phyloP scores from a whole-genome alignment of 1,139 yeast species.

The Yamadazyma aaseri region DNA sequence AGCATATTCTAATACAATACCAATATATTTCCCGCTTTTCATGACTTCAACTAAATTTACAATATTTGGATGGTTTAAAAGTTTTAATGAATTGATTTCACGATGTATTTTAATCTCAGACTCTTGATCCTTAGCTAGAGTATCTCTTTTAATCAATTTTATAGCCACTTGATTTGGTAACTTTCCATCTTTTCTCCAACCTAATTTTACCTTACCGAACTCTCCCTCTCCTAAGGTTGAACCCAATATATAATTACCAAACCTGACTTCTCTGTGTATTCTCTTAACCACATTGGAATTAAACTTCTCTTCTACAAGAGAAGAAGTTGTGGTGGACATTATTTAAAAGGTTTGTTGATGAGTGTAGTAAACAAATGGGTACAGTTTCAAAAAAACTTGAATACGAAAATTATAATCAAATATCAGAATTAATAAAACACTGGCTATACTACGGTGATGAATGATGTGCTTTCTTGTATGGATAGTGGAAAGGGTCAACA shows the following conservation, averaged over 20 bases:
- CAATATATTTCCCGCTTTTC: slow-evolving; percentile 92
- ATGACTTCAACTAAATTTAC: slow-evolving; percentile 89
- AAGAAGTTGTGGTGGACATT: slow-evolving; percentile 5
- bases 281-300: slow-evolving; percentile 11
- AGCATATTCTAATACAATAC: slow-evolving; percentile 94
- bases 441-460: too few species aligned
- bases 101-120: slow-evolving; percentile 87
- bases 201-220: slow-evolving; percentile 95
- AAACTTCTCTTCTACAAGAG: slow-evolving; percentile 10
- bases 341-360: too few species aligned
- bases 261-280: slow-evolving; percentile 58
- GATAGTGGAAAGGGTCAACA: too few species aligned
- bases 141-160: slow-evolving; percentile 83
- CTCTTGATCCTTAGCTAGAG: slow-evolving; percentile 79
- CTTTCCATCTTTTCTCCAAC: slow-evolving; percentile 85
- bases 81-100: slow-evolving; percentile 86
- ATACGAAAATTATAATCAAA: too few species aligned
- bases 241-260: slow-evolving; percentile 87
- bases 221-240: slow-evolving; percentile 98
- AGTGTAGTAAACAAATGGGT: too few species aligned
- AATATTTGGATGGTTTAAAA: slow-evolving; percentile 83
- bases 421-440: too few species aligned
- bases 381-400: too few species aligned
- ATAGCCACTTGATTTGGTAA: slow-evolving; percentile 89
- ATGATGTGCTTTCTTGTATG: too few species aligned